These are phyloP conservation scores for Lenwebbia sp. DNA, from an alignment of 345 rosid genomes.

Conservation along the genomic window DNA sequence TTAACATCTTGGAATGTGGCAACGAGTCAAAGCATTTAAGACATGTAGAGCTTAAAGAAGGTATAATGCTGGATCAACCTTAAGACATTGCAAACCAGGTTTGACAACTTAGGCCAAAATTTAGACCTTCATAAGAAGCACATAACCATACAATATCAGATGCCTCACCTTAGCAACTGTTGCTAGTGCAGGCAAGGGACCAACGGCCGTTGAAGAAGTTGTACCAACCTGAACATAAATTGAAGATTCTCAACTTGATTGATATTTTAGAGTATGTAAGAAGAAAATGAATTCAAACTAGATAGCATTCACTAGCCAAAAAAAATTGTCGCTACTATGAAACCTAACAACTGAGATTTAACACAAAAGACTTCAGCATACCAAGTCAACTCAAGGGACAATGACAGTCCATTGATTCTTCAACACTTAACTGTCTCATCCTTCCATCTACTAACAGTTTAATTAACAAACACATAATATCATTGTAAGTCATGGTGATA, in stretches of 20 bases:
- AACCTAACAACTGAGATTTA: not conserved
- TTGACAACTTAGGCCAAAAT: not conserved
- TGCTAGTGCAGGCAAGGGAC: slow-evolving; percentile 59
- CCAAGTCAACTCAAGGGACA: not conserved
- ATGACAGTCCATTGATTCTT: not conserved
- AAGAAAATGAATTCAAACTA: not conserved
- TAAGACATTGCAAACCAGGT: not conserved
- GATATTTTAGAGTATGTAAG: not conserved
- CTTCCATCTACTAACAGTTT: not conserved
- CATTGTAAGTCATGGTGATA: not conserved
- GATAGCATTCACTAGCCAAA: not conserved
- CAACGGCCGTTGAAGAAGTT: slow-evolving; percentile 82
- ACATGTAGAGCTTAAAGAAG: not conserved
- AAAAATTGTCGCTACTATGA: not conserved
- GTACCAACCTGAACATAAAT: slow-evolving; percentile 57
- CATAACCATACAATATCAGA: not conserved
- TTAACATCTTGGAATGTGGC: not conserved
- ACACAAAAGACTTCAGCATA: not conserved
- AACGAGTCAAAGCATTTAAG: not conserved
- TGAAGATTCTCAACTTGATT: not conserved
- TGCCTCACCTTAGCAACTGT: slow-evolving; percentile 50
- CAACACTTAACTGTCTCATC: not conserved
- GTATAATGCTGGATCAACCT: not conserved
- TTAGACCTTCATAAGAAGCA: not conserved
- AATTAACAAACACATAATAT: not conserved